Evolutionary conservation across 2,329 filamentous ascomycete species (phyloP), one percentile per base, ranked within the genome.

Genomic region (Alternaria panax): DNA sequence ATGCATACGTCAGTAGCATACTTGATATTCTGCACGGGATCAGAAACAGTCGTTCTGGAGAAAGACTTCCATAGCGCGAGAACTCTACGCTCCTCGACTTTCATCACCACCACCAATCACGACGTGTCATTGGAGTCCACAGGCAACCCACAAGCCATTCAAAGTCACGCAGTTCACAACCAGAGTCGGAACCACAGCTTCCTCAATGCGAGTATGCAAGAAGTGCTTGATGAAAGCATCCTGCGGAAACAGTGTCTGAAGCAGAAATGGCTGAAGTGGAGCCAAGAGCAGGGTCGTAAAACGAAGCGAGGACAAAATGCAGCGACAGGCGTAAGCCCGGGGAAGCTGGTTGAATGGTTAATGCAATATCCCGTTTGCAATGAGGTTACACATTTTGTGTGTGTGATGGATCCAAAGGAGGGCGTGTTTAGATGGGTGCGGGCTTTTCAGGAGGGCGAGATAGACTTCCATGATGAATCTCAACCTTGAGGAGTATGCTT

Each of bases 61-160:
- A 88, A 88, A 67, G 86, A 88, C 65, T 79, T 82, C 54, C 47
- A 67, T 3, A 80, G 72, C 1, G 85, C 83, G 3, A 77, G 77
- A 1, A 66, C 83, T 6, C 78, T 80, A n/a, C 77, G 76, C 1
- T 83, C 81, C 2, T 71, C 72, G 1, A 76, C 80, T 2, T 88
- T 89, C 67, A 81, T 88, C 36, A 79, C 83, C 3, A 80, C 82
- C 11, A 87, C 86, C 1, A 89, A 89, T 67, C 84, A 86, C 68
- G 85, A 88, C 25, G 67, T 51, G 9, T 54, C 56, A 7, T 62
- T 67, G 30, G 67, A 72, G 51, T 34, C 40, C 4, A 20, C 36
- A 24, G 12, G 6, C 51, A 25, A 27, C 6, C 34, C 51, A 11
- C 27, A 41, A 25, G 18, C 50, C 16, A 16, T 42, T 3, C 65